phyloP scores from a whole-genome alignment of 257 asterid genomes.

The Echites panduratus region DNA sequence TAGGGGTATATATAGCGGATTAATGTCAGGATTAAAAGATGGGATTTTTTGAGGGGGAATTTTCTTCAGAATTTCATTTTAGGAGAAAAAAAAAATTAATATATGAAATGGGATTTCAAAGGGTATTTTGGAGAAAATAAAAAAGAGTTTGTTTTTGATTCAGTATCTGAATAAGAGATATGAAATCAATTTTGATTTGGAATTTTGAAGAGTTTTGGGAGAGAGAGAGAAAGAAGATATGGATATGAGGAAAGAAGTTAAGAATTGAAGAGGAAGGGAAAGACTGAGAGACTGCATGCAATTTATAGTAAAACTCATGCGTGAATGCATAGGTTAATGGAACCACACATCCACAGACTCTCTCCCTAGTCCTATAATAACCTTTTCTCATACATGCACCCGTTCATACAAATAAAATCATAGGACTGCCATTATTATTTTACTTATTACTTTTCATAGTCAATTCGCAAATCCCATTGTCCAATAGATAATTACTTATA shows the following conservation, averaged over 20 bases:
- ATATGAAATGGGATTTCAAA: background rate
- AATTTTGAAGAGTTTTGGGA: background rate
- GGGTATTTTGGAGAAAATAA: slow-evolving; percentile 15
- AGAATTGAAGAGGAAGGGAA: slow-evolving; percentile 23
- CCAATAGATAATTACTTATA: too few relatives aligned
- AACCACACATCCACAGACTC: background rate
- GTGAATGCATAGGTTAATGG: slow-evolving; percentile 2
- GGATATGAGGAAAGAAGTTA: slow-evolving; percentile 9
- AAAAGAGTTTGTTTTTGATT: background rate
- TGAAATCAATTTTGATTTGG: background rate
- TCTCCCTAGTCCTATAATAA: too few relatives aligned
- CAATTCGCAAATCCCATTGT: too few relatives aligned
- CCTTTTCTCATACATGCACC: background rate
- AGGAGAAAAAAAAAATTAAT: background rate
- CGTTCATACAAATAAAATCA: too few relatives aligned
- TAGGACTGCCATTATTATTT: too few relatives aligned
- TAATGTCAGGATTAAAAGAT: background rate
- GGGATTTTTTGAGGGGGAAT: slow-evolving; percentile 1
- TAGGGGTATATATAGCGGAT: slow-evolving; percentile 10
- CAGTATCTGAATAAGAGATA: slow-evolving; percentile 12
- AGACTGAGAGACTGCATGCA: slow-evolving; percentile 31
- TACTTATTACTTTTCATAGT: too few relatives aligned
- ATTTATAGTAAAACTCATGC: slow-evolving; percentile 24
- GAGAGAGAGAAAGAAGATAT: background rate
- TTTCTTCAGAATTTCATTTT: background rate